Conservation (phyloP, 2,329 filamentous ascomycete genomes). For the Hymenoscyphus infarciens region DNA sequence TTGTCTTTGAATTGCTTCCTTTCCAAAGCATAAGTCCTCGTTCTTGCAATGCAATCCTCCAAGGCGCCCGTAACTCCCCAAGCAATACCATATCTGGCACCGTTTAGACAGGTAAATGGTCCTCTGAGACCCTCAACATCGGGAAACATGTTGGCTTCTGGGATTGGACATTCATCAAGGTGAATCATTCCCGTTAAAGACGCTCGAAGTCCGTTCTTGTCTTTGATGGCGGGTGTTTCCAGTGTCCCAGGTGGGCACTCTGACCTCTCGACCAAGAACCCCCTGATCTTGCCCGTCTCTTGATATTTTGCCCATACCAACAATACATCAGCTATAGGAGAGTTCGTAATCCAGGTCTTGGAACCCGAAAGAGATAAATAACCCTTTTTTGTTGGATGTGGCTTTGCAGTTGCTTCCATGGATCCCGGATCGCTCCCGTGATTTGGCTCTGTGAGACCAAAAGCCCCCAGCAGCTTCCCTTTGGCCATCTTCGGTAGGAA, state of each 20-base stretch:
- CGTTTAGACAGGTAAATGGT: conserved; percentile 93
- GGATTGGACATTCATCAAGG: conserved; percentile 84
- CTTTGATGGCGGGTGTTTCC: conserved; percentile 86
- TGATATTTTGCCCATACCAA: conserved; percentile 92
- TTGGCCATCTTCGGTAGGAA: conserved; percentile 78
- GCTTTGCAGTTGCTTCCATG: conserved; percentile 84
- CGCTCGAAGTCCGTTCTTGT: conserved; percentile 91
- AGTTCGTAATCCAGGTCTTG: conserved; percentile 97
- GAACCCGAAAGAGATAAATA: conserved; percentile 74
- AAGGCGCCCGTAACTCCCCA: conserved; percentile 91
- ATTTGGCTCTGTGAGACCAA: conserved; percentile 88
- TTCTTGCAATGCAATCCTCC: conserved; percentile 81
- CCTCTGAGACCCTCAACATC: conserved; percentile 81
- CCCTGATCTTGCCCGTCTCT: conserved; percentile 88
- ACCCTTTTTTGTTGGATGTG: conserved; percentile 79
- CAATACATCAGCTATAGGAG: conserved; percentile 79
- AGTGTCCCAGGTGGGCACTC: conserved; percentile 84
- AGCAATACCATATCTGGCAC: conserved; percentile 87
- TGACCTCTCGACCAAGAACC: conserved; percentile 83
- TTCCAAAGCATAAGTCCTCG: conserved; percentile 85
- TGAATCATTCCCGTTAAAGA: conserved; percentile 98
- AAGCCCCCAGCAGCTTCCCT: conserved; percentile 78
- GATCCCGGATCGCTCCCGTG: conserved; percentile 88
- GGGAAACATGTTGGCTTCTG: conserved; percentile 90
- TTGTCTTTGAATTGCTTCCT: conserved; percentile 95